phyloP scores from a whole-genome alignment of 768 basidiomycete genomes.

The Dentipellis sp. region DNA sequence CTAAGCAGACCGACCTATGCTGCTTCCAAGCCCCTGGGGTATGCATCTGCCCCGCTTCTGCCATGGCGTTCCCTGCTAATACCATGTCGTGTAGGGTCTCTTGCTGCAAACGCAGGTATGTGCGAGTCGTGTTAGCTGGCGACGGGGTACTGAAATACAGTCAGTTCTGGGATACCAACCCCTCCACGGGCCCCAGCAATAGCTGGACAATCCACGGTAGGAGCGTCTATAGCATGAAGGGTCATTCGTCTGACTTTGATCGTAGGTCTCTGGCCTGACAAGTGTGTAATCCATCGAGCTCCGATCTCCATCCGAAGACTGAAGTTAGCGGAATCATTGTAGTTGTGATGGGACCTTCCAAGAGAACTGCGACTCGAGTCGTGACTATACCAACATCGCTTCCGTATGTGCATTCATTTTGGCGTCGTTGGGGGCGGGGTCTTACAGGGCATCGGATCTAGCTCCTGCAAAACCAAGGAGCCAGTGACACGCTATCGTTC shows the following conservation, averaged over 20 bases:
- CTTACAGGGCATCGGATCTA: conserved; percentile 17
- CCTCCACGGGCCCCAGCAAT: conserved; percentile 49
- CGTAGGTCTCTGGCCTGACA: conserved; percentile 58
- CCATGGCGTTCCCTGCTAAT: neutral
- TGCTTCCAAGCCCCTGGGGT: conserved; percentile 64
- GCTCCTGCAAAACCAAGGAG: conserved; percentile 51
- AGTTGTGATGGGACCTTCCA: conserved; percentile 45
- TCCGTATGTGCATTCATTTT: conserved; percentile 20
- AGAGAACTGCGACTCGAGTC: conserved; percentile 30
- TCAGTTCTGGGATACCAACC: conserved; percentile 68
- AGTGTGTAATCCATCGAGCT: conserved; percentile 26
- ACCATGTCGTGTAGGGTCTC: conserved; percentile 36
- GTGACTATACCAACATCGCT: conserved; percentile 36
- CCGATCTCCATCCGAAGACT: no score
- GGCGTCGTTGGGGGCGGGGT: neutral
- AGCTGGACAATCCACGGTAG: conserved; percentile 72
- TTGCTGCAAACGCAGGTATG: conserved; percentile 46
- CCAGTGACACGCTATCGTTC: conserved; percentile 45
- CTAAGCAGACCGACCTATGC: conserved; percentile 35
- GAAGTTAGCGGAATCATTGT: conserved; percentile 4
- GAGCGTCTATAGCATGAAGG: conserved; percentile 8
- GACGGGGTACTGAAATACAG: neutral
- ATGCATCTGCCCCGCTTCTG: conserved; percentile 16
- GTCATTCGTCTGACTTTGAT: neutral
- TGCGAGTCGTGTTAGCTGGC: neutral